Evolutionary conservation across 495 filamentous ascomycete genomes (phyloP).

Genomic region (Penicillium bialowiezense): DNA sequence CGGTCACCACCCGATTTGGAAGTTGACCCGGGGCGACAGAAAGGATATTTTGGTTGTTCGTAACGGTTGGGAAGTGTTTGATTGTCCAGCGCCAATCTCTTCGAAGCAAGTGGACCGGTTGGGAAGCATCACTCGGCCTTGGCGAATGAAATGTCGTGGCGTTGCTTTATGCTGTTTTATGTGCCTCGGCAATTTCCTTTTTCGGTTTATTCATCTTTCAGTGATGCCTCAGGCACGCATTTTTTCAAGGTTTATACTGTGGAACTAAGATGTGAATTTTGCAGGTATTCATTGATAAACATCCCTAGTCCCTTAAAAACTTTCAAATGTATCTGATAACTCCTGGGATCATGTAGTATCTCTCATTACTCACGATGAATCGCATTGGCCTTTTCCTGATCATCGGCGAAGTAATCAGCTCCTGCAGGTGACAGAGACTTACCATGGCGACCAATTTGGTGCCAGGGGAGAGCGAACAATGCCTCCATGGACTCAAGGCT

Average conservation of each 20-base stretch:
- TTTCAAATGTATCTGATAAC: too few species aligned
- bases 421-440: constrained; percentile 3
- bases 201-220: constrained; percentile 1
- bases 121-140: constrained; percentile 1
- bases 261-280: too few species aligned
- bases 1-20: background rate
- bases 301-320: too few species aligned
- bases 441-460: constrained; percentile 51
- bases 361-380: background rate
- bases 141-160: background rate
- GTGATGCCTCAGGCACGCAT: background rate
- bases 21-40: background rate
- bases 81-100: constrained; percentile 4
- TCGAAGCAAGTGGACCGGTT: constrained; percentile 5
- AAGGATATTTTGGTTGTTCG: background rate
- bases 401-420: background rate
- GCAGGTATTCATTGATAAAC: too few species aligned
- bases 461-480: constrained; percentile 56
- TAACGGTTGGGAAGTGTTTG: constrained; percentile 4
- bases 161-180: background rate
- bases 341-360: too few species aligned
- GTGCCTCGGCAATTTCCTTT: constrained; percentile 5
- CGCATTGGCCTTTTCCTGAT: background rate
- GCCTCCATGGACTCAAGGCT: constrained; percentile 45
- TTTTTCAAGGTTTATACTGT: background rate